Percentiles rank a stretch among this genome's conserved stretches.
phyloP scores from a whole-genome alignment of 2,329 filamentous ascomycete genomes.

The Exophiala bonariae region DNA sequence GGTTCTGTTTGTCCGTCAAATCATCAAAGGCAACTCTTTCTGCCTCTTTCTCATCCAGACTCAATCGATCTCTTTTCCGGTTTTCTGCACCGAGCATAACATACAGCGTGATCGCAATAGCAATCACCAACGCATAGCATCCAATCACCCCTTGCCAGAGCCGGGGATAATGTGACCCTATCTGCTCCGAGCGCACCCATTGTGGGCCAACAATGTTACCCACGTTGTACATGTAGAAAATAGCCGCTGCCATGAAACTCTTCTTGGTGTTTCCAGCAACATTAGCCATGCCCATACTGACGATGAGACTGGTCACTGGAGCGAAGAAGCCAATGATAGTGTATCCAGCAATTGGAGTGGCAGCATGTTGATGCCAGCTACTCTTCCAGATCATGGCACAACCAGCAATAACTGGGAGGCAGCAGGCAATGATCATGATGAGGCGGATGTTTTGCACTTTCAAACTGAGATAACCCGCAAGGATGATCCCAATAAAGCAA shows the following conservation, averaged over 20 bases:
- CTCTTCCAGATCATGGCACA: slow-evolving; percentile 74
- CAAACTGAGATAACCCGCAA: slow-evolving; percentile 65
- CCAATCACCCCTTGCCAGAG: slow-evolving; percentile 68
- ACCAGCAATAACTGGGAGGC: slow-evolving; percentile 72
- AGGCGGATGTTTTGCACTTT: slow-evolving; percentile 64
- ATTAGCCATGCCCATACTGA: slow-evolving; percentile 63
- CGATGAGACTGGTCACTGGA: slow-evolving; percentile 65
- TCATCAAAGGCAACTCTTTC: slow-evolving; percentile 67
- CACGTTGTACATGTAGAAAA: slow-evolving; percentile 75
- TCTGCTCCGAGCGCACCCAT: slow-evolving; percentile 67
- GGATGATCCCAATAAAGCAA: slow-evolving; percentile 66
- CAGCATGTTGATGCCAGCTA: slow-evolving; percentile 62
- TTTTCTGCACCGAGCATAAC: slow-evolving; percentile 62
- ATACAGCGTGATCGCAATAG: slow-evolving; percentile 57
- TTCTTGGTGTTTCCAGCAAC: slow-evolving; percentile 78
- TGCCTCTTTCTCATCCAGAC: slow-evolving; percentile 60
- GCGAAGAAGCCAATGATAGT: slow-evolving; percentile 73
- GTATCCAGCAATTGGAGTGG: slow-evolving; percentile 69
- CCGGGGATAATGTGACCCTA: slow-evolving; percentile 66
- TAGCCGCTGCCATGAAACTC: slow-evolving; percentile 70
- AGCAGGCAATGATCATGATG: slow-evolving; percentile 64
- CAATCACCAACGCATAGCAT: slow-evolving; percentile 69
- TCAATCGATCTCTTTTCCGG: slow-evolving; percentile 47
- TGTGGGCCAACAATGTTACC: slow-evolving; percentile 76
- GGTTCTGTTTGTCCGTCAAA: slow-evolving; percentile 68